Conservation (phyloP, 306 rosid genomes). For the Crotalaria pallida region DNA sequence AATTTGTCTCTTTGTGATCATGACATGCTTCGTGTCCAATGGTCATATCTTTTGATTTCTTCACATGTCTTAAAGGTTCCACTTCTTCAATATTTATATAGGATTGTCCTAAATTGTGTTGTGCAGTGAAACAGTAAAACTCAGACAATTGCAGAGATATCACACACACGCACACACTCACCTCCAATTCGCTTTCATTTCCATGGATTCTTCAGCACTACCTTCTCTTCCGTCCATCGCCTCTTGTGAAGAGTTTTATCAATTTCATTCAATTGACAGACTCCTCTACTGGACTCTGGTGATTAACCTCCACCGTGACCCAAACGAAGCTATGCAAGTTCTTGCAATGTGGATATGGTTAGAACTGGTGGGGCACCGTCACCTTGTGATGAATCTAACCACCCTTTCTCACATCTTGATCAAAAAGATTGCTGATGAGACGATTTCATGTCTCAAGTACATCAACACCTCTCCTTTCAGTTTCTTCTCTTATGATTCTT, state of each 20-base stretch:
- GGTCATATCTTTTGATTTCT: too few species aligned
- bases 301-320: slow-evolving; percentile 43
- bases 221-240: background rate
- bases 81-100: background rate
- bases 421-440: slow-evolving; percentile 63
- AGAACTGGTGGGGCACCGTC: slow-evolving; percentile 42
- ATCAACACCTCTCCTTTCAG: background rate
- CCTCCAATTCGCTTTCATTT: too few species aligned
- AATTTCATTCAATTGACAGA: slow-evolving; percentile 55
- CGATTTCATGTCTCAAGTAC: slow-evolving; percentile 36
- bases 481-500: background rate
- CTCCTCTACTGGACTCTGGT: slow-evolving; percentile 45
- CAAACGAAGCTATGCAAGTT: slow-evolving; percentile 52
- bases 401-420: slow-evolving; percentile 40
- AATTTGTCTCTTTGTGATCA: background rate
- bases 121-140: background rate
- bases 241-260: slow-evolving; percentile 41
- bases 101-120: background rate
- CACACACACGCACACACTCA: too few species aligned
- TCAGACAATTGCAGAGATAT: too few species aligned
- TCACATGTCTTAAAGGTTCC: background rate
- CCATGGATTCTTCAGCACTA: background rate
- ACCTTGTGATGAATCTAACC: slow-evolving; percentile 30
- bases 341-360: slow-evolving; percentile 73
- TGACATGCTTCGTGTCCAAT: background rate